A percentile compares a stretch with the other conserved stretches of the same genome.
Conservation (phyloP, 306 rosid genomes). For the Castanopsis chinensis region DNA sequence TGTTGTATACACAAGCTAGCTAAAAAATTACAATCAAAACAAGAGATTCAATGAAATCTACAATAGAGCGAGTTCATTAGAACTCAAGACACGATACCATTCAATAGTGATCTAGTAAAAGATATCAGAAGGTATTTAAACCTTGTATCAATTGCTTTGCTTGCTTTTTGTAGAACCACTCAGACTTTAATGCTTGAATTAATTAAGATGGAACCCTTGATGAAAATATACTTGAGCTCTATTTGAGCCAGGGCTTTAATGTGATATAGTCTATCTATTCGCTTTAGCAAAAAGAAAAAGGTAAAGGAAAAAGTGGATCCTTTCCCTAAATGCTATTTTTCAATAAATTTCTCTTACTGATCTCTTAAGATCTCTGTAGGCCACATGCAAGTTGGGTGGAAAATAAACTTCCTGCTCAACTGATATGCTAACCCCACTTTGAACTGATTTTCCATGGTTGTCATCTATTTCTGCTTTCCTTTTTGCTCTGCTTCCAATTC, state of each 20-base stretch:
- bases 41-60: too few species aligned
- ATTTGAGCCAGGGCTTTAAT: not conserved
- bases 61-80: too few species aligned
- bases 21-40: too few species aligned
- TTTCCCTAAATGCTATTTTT: not conserved
- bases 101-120: too few species aligned
- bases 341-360: not conserved
- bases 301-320: not conserved
- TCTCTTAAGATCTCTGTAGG: not conserved
- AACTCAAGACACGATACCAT: too few species aligned
- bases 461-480: not conserved
- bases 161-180: too few species aligned
- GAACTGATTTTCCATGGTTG: not conserved
- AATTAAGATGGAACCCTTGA: not conserved
- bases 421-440: not conserved
- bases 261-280: not conserved
- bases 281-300: not conserved
- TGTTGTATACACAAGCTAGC: too few species aligned
- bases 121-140: too few species aligned
- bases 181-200: not conserved
- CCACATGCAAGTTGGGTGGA: not conserved
- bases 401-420: not conserved
- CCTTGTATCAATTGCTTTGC: too few species aligned
- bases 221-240: not conserved
- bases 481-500: constrained; percentile 30